Evolutionary conservation across 768 basidiomycete species (phyloP).

Genomic region (Boletus sp.): DNA sequence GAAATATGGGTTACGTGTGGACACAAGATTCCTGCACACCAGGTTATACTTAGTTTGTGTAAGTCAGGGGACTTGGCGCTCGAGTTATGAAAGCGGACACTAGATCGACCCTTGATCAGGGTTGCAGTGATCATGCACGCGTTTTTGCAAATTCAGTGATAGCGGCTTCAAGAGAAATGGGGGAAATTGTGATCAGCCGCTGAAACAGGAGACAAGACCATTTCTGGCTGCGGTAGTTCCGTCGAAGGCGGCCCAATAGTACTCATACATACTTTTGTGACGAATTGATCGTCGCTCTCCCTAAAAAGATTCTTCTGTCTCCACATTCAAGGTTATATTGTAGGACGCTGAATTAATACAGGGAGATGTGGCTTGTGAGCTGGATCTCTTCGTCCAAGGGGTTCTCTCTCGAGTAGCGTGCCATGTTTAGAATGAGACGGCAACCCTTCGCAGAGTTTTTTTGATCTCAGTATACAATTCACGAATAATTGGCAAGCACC

Average conservation of each 20-base stretch:
- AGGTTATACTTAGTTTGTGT: background rate
- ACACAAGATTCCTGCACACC: too few relatives aligned
- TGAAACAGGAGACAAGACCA: too few relatives aligned
- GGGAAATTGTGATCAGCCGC: background rate
- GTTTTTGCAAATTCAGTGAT: background rate
- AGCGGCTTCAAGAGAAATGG: background rate
- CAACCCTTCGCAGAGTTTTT: conserved; percentile 14
- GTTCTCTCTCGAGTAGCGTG: conserved; percentile 9
- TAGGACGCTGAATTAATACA: background rate
- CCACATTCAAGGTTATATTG: background rate
- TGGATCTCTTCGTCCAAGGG: conserved; percentile 2
- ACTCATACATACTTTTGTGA: too few relatives aligned
- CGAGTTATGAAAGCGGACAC: too few relatives aligned
- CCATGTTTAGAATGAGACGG: conserved; percentile 27
- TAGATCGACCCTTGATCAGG: background rate
- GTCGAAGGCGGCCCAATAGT: too few relatives aligned
- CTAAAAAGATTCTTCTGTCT: background rate
- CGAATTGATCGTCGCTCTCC: too few relatives aligned
- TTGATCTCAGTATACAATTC: too few relatives aligned
- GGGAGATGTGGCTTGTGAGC: conserved; percentile 9
- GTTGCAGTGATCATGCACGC: background rate
- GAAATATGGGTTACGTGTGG: too few relatives aligned
- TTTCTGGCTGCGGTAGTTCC: too few relatives aligned
- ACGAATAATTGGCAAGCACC: background rate
- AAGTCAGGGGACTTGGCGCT: background rate